Evolutionary conservation across 225 moss, liverwort and hornwort genomes (phyloP), one percentile per base, ranked within the genome.

Genomic region (Pseudisothecium myosuroides): DNA sequence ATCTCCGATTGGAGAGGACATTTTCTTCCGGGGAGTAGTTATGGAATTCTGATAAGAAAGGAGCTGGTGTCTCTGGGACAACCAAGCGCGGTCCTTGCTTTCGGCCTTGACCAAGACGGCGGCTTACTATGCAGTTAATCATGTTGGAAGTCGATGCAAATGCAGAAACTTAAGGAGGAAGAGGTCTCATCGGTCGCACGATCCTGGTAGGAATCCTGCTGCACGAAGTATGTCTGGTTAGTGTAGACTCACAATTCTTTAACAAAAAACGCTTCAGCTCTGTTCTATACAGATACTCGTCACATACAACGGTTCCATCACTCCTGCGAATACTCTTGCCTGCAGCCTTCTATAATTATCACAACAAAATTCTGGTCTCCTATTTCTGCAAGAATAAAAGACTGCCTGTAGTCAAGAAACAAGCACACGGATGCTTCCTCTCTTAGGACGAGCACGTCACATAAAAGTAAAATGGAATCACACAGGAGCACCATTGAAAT

Each of bases 121-220:
- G 93, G 85, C 92, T 93, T 45, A 94, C 92, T 55, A 93, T 93
- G 69, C 94, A 94, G 87, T 85, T 90, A n/a, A 94, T 94, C 94
- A 94, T 94, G 82, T 65, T 90, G 87, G 32, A 66, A 78, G 81
- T 34, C 55, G 37, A 67, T 52, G 65, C 68, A 59, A 83, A 52
- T 65, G 68, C 84, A 83, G 73, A 78, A 76, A 45, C 78, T 88
- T 54, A 90, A 61, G 45, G 29, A 73, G 84, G 66, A 88, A 84
- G 83, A 72, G 73, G 63, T 87, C 32, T 88, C 92, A 93, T 94
- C 55, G 83, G 58, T 89, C 78, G 84, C 77, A 69, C 55, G 63
- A 88, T 64, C 62, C 84, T 82, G 75, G 64, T 50, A 83, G 50
- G 59, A 82, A 84, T 69, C 74, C 91, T 93, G 88, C 65, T 43